Conservation (phyloP, 2,329 filamentous ascomycete genomes). For the Hypoxylon sp. region DNA sequence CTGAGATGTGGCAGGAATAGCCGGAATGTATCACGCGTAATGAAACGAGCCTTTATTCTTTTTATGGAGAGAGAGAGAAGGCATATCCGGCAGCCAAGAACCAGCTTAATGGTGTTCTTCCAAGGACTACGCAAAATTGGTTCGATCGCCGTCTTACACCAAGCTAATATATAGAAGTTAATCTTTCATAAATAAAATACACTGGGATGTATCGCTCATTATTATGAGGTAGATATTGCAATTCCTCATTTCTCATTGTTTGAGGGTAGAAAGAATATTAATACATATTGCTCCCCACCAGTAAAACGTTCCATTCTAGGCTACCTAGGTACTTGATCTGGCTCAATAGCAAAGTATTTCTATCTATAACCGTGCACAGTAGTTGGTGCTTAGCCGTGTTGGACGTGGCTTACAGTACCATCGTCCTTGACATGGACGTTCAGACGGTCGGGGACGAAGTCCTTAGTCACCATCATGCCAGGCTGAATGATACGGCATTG, state of each 20-base stretch:
- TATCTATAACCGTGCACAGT: not conserved
- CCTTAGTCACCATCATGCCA: slow-evolving; percentile 71
- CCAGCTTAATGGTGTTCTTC: too few relatives aligned
- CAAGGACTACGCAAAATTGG: too few relatives aligned
- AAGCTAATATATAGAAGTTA: not conserved
- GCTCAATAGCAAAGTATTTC: not conserved
- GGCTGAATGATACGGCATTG: slow-evolving; percentile 70
- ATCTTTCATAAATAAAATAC: not conserved
- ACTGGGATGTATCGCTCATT: not conserved
- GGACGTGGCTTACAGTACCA: slow-evolving; percentile 72
- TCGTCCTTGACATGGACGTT: slow-evolving; percentile 73
- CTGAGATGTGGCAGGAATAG: too few relatives aligned
- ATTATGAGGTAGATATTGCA: not conserved
- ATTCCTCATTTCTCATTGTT: slow-evolving; percentile 17
- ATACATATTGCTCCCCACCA: not conserved
- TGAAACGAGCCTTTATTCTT: too few relatives aligned
- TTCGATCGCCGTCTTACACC: too few relatives aligned
- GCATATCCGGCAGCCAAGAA: too few relatives aligned
- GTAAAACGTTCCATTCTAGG: slow-evolving; percentile 6
- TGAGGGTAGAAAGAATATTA: slow-evolving; percentile 4
- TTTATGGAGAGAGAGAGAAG: too few relatives aligned
- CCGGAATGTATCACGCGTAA: too few relatives aligned
- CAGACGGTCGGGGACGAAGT: slow-evolving; percentile 67
- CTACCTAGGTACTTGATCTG: not conserved
- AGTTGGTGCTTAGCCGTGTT: slow-evolving; percentile 62